These are phyloP conservation scores for Didymella exigua DNA, from an alignment of 2,329 filamentous ascomycete genomes.

Conservation along the genomic window DNA sequence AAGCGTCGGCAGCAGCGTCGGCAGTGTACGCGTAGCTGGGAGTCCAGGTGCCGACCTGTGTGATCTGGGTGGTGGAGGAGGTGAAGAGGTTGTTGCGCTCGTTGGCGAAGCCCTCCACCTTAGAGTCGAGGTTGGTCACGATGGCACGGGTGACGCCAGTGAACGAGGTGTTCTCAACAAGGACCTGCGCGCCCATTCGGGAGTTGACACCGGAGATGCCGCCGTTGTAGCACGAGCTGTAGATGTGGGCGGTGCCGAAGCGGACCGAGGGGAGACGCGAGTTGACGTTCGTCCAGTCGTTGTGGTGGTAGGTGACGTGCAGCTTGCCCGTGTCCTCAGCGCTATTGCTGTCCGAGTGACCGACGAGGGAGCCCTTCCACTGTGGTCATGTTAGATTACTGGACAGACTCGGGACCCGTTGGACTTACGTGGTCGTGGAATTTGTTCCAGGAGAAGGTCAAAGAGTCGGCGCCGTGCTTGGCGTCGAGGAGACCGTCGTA, in stretches of 20 bases:
- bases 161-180: constrained; percentile 57
- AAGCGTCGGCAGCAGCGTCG: constrained; percentile 34
- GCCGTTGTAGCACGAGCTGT: constrained; percentile 55
- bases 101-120: constrained; percentile 55
- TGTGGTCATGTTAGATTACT: constrained; percentile 15
- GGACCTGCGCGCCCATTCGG: constrained; percentile 52
- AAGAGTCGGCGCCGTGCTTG: constrained; percentile 66
- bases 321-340: constrained; percentile 63
- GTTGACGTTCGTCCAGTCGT: constrained; percentile 68
- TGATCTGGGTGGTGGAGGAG: constrained; percentile 53
- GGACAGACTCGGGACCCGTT: background rate
- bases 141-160: constrained; percentile 64
- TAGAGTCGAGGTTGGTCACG: constrained; percentile 62
- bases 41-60: constrained; percentile 52
- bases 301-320: constrained; percentile 69
- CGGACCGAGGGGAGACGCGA: constrained; percentile 67
- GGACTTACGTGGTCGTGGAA: constrained; percentile 58
- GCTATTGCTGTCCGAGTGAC: constrained; percentile 63
- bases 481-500: constrained; percentile 60
- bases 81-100: constrained; percentile 53
- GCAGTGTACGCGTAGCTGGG: constrained; percentile 60
- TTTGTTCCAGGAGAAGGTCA: constrained; percentile 61
- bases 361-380: constrained; percentile 66
- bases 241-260: constrained; percentile 69
- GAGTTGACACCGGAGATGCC: constrained; percentile 51